Conservation (phyloP, 2,329 filamentous ascomycete genomes). For the Alternaria rosae region DNA sequence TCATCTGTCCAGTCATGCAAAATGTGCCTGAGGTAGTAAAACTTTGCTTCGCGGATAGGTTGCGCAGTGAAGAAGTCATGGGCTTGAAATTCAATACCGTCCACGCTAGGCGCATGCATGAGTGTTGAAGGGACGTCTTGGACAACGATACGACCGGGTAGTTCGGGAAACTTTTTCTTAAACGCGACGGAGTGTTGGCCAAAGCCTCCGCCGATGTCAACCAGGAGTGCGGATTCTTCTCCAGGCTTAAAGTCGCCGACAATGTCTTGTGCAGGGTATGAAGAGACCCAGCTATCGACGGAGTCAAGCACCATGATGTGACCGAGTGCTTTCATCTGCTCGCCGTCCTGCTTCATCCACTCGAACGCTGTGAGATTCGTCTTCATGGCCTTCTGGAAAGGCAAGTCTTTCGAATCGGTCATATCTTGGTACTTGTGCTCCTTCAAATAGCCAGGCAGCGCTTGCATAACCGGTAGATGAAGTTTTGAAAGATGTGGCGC, state of each 20-base stretch:
- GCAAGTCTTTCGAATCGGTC: conserved; percentile 30
- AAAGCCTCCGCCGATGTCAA: conserved; percentile 46
- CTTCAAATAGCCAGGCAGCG: conserved; percentile 40
- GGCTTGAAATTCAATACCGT: conserved; percentile 37
- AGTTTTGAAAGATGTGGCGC: conserved; percentile 34
- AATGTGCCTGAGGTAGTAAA: conserved; percentile 44
- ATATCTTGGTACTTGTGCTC: conserved; percentile 38
- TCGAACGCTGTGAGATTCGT: conserved; percentile 39
- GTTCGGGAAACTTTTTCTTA: conserved; percentile 22
- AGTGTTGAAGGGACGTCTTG: conserved; percentile 39
- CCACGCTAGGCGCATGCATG: conserved; percentile 14
- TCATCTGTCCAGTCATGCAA: conserved; percentile 46
- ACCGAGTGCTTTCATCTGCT: conserved; percentile 37
- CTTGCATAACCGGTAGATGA: conserved; percentile 30
- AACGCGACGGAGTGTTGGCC: conserved; percentile 36
- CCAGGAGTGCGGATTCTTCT: conserved; percentile 29
- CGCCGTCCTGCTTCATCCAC: conserved; percentile 34
- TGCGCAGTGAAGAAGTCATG: conserved; percentile 47
- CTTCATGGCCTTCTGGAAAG: conserved; percentile 36
- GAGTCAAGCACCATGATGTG: conserved; percentile 40
- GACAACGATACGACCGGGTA: conserved; percentile 30
- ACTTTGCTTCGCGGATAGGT: conserved; percentile 37
- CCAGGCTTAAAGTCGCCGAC: conserved; percentile 23
- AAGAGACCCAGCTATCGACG: conserved; percentile 26
- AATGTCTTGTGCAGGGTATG: conserved; percentile 27